Base-by-base conservation (phyloP, 441 rosid species). In the Corymbia calophylla region DNA sequence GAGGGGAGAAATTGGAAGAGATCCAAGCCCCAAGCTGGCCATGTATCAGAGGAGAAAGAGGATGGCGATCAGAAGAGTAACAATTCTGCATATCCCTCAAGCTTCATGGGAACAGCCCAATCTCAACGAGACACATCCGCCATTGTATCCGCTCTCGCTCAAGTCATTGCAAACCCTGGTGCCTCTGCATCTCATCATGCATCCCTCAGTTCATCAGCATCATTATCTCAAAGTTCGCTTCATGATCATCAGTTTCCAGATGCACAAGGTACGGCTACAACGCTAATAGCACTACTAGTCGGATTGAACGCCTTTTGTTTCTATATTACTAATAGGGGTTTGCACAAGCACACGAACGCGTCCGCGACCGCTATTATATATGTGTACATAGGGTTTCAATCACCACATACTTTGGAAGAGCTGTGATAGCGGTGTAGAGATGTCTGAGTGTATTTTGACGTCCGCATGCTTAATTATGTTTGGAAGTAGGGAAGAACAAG, bases 131-230 rank as follows among this genome's bases (percentile, higher is more conserved):
- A 97, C 88, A 95, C 89, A 92, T 88, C 91, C 47, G 97, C 91
- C 16, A 96, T 97, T 95, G 95, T 95, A 62, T 94, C 97, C 23
- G 98, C 97, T 88, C 94, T 97, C 88, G 11, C 97, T 92, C 99
- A 96, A 92, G 99, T 97, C 86, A 96, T 97, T 31, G 96, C 94
- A 64, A 95, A 87, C 92, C 87, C 91, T 93, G 47, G 85, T 64
- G 88, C 96, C 92, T 32, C 53, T 54, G 13, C 60, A 88, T 58
- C 88, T 53, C 66, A 89, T 90, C 92, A 64, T 39, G 64, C 80
- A 47, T 92, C 58, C 87, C 53, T 19, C 49, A 11, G 58, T 44
- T 84, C 54, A 54, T 87, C 64, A 62, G 55, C 27, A 66, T 39
- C 32, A 62, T 86, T 51, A 85, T 23, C 62, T 77, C 48, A 60